phyloP scores from a whole-genome alignment of 305 asterid genomes.

The Plantago coronopus region DNA sequence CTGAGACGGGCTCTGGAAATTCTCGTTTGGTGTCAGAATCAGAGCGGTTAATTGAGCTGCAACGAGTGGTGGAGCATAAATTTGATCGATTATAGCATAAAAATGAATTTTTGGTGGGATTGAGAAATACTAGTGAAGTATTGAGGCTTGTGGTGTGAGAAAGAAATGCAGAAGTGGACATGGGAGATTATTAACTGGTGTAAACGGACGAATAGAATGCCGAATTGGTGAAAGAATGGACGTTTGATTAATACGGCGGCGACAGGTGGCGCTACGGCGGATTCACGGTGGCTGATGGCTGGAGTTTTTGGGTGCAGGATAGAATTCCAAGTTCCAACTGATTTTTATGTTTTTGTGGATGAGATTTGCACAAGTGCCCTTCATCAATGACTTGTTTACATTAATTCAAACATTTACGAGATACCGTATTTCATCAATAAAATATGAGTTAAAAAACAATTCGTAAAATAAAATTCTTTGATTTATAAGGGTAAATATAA shows the following conservation, averaged over 20 bases:
- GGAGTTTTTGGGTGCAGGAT: no score
- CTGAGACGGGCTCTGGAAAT: conserved; percentile 33
- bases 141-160: neutral
- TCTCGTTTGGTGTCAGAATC: neutral
- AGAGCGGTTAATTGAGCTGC: neutral
- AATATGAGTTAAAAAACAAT: no score
- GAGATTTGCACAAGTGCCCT: neutral
- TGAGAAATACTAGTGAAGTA: neutral
- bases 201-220: neutral
- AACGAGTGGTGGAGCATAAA: neutral
- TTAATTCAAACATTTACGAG: no score
- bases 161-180: neutral
- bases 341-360: neutral
- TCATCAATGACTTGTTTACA: no score
- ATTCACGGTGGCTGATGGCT: neutral
- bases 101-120: neutral
- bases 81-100: neutral
- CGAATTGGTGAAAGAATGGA: no score
- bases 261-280: neutral
- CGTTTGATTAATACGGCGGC: neutral
- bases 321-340: no score
- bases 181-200: neutral
- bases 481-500: no score
- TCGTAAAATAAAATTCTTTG: no score
- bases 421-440: no score